phyloP scores from a whole-genome alignment of 208 protist species.

The Acanthamoeba castellanii region DNA sequence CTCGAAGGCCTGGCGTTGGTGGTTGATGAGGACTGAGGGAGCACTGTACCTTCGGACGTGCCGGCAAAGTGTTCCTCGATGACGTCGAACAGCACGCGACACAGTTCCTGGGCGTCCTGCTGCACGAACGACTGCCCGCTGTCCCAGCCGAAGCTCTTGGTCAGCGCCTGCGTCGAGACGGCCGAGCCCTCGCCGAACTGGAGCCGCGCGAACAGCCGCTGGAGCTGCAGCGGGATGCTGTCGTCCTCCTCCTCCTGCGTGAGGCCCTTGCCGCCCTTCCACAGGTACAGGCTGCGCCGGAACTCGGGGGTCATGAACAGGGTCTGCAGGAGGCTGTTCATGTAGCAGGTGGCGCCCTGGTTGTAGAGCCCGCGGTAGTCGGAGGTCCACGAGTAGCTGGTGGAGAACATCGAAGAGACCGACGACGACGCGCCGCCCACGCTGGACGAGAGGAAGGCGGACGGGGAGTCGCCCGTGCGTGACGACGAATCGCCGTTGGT shows the following conservation, averaged over 20 bases:
- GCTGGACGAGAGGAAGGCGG: not conserved
- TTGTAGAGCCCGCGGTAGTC: slow-evolving; percentile 68
- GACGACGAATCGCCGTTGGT: not conserved
- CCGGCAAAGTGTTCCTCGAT: slow-evolving; percentile 79
- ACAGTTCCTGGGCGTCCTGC: slow-evolving; percentile 86
- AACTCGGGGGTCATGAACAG: slow-evolving; percentile 85
- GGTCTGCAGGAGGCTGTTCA: slow-evolving; percentile 83
- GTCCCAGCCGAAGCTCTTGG: slow-evolving; percentile 83
- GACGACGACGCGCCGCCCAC: not conserved
- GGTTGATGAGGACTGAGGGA: too few relatives aligned
- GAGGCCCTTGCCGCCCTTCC: not conserved
- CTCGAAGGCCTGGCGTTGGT: not conserved
- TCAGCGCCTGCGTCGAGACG: slow-evolving; percentile 64
- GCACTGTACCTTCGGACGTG: slow-evolving; percentile 37
- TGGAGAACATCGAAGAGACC: not conserved
- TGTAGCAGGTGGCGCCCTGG: slow-evolving; percentile 84
- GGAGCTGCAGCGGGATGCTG: slow-evolving; percentile 77
- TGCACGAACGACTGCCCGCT: slow-evolving; percentile 83
- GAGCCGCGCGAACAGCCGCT: slow-evolving; percentile 74
- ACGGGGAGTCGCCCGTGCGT: not conserved
- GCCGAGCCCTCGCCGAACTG: slow-evolving; percentile 33
- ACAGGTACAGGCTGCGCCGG: slow-evolving; percentile 19
- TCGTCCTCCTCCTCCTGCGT: slow-evolving; percentile 2
- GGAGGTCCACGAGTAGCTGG: not conserved
- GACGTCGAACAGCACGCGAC: slow-evolving; percentile 83